Evolutionary conservation across 805 yeast species (phyloP).

Genomic region (Saccharomycopsis capsularis): DNA sequence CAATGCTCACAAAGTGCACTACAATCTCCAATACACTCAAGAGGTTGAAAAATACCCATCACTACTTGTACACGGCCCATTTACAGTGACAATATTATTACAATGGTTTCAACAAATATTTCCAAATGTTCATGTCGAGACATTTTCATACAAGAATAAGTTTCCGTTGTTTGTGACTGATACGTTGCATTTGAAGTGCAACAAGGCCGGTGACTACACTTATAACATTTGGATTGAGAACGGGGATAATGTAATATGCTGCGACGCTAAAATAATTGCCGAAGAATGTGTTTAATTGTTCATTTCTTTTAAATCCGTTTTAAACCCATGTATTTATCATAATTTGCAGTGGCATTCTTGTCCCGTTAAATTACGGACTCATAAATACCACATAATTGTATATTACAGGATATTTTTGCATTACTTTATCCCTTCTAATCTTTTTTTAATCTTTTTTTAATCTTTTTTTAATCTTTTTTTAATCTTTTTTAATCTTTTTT

Average conservation of each 20-base stretch:
- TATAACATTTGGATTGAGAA: slow-evolving; percentile 29
- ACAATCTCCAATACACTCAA: slow-evolving; percentile 48
- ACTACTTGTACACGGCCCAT: slow-evolving; percentile 75
- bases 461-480: too few relatives aligned
- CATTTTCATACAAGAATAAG: slow-evolving; percentile 43
- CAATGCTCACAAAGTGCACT: slow-evolving; percentile 82
- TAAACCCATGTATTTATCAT: too few relatives aligned
- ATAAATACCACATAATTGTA: too few relatives aligned
- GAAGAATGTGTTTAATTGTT: slow-evolving; percentile 20
- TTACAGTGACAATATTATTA: slow-evolving; percentile 54
- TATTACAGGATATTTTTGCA: too few relatives aligned
- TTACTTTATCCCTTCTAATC: too few relatives aligned
- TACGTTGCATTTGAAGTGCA: slow-evolving; percentile 26
- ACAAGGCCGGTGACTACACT: slow-evolving; percentile 2
- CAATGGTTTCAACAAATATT: slow-evolving; percentile 38
- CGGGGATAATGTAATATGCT: slow-evolving; percentile 23
- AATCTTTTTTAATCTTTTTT: too few relatives aligned
- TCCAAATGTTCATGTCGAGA: slow-evolving; percentile 16
- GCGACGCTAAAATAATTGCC: slow-evolving; percentile 32
- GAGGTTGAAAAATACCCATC: slow-evolving; percentile 52
- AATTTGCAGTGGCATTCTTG: too few relatives aligned
- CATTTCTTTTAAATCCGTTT: too few relatives aligned
- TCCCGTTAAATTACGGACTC: too few relatives aligned
- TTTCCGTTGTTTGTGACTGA: slow-evolving; percentile 44
- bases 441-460: too few relatives aligned